These are phyloP conservation scores for Knoxia roxburghii DNA, from an alignment of 257 asterid species.

Conservation along the genomic window DNA sequence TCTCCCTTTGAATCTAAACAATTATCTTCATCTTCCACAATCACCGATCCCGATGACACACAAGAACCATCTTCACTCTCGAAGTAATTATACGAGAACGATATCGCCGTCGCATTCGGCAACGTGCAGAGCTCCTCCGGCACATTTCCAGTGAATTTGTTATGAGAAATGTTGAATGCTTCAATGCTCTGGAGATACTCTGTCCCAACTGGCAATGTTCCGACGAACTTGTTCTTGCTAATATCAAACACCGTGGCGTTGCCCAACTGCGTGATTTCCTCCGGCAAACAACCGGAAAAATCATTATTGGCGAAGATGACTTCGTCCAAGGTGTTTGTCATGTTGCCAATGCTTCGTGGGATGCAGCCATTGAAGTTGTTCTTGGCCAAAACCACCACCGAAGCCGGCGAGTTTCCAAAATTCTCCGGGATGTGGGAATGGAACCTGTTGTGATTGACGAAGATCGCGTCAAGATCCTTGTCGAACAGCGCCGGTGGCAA, in stretches of 20 bases:
- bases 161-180: slow-evolving; percentile 32
- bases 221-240: slow-evolving; percentile 45
- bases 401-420: slow-evolving; percentile 60
- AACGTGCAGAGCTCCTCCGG: slow-evolving; percentile 46
- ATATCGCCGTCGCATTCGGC: slow-evolving; percentile 43
- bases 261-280: slow-evolving; percentile 48
- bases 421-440: slow-evolving; percentile 50
- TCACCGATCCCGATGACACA: slow-evolving; percentile 20
- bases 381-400: slow-evolving; percentile 55
- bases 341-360: slow-evolving; percentile 60
- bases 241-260: slow-evolving; percentile 46
- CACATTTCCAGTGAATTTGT: slow-evolving; percentile 49
- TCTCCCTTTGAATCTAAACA: slow-evolving; percentile 33
- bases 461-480: slow-evolving; percentile 51
- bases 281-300: slow-evolving; percentile 74
- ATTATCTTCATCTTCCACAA: slow-evolving; percentile 33
- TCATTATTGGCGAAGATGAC: slow-evolving; percentile 34
- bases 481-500: slow-evolving; percentile 40
- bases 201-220: slow-evolving; percentile 49
- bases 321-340: slow-evolving; percentile 60
- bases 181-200: slow-evolving; percentile 42
- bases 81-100: slow-evolving; percentile 46
- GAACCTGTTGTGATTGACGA: slow-evolving; percentile 60
- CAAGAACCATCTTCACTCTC: slow-evolving; percentile 44
- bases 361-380: slow-evolving; percentile 61